A percentile compares a stretch with the other conserved stretches of the same genome.
These are phyloP conservation scores for Hysterangium stoloniferum DNA, from an alignment of 768 basidiomycete genomes.

Conservation along the genomic window DNA sequence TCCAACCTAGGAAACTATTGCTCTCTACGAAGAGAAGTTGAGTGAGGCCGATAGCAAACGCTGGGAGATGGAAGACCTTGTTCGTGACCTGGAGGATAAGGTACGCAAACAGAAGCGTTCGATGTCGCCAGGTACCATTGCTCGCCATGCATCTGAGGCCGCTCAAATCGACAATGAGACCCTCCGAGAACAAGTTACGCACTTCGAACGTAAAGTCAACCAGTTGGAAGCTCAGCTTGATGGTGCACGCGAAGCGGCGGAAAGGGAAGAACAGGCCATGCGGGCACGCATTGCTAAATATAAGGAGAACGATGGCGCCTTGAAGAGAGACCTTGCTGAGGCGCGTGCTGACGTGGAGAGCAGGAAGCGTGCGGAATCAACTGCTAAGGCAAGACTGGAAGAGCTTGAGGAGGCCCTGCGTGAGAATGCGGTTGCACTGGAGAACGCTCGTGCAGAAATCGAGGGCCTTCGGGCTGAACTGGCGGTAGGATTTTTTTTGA, in stretches of 20 bases:
- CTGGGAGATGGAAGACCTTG: conserved; percentile 68
- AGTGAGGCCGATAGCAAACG: conserved; percentile 60
- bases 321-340: conserved; percentile 64
- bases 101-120: conserved; percentile 26
- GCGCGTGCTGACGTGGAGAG: conserved; percentile 60
- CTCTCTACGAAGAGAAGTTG: conserved; percentile 86
- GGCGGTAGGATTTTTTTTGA: conserved; percentile 40
- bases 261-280: conserved; percentile 61
- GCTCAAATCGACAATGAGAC: conserved; percentile 93
- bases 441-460: conserved; percentile 85
- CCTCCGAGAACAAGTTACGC: conserved; percentile 81
- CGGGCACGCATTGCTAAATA: conserved; percentile 58
- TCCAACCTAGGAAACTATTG: conserved; percentile 73
- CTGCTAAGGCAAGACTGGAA: conserved; percentile 56
- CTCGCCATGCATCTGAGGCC: conserved; percentile 52
- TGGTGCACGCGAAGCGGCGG: conserved; percentile 59
- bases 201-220: conserved; percentile 71
- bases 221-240: conserved; percentile 81
- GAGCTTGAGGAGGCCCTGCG: conserved; percentile 87
- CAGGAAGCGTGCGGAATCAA: conserved; percentile 51
- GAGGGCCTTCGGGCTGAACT: conserved; percentile 70
- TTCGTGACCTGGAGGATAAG: conserved; percentile 51
- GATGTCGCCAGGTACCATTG: conserved; percentile 27
- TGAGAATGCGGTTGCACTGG: conserved; percentile 81
- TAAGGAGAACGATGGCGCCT: conserved; percentile 64